Conservation (phyloP, 2,329 filamentous ascomycete species). For the Cytospora leucostoma region DNA sequence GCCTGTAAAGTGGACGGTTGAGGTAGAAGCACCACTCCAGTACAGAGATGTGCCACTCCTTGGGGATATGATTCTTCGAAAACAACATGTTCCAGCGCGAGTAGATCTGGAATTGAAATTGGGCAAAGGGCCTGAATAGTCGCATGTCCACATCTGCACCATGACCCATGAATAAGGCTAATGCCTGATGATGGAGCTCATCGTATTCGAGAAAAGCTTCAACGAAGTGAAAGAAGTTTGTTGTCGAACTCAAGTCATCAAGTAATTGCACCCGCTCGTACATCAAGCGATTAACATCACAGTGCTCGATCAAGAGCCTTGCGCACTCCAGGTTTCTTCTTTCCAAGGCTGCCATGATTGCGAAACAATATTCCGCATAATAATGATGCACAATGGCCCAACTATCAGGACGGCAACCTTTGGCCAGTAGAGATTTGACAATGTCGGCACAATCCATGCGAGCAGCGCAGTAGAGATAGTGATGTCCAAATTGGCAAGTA, state of each 20-base stretch:
- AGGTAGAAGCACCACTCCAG: constrained; percentile 5
- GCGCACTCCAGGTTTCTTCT: background rate
- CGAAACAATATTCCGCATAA: too few relatives aligned
- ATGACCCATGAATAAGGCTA: background rate
- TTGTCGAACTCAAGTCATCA: too few relatives aligned
- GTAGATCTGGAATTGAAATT: too few relatives aligned
- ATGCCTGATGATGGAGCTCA: background rate
- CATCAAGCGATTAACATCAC: background rate
- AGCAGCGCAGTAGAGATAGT: background rate
- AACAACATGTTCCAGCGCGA: background rate
- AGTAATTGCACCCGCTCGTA: too few relatives aligned
- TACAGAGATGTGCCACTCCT: background rate
- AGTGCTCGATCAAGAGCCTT: background rate
- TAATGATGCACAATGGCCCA: too few relatives aligned
- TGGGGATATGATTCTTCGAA: background rate
- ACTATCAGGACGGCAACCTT: background rate
- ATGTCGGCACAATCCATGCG: background rate
- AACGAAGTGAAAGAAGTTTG: background rate
- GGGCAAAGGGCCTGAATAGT: background rate
- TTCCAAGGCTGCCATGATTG: background rate
- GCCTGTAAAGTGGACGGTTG: background rate
- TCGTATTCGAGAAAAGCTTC: background rate
- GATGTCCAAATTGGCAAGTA: background rate
- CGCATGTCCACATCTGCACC: background rate
- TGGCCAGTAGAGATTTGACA: background rate